A percentile compares a stretch with the other conserved stretches of the same genome.
phyloP scores from a whole-genome alignment of 805 yeast species.

The Candida maris region DNA sequence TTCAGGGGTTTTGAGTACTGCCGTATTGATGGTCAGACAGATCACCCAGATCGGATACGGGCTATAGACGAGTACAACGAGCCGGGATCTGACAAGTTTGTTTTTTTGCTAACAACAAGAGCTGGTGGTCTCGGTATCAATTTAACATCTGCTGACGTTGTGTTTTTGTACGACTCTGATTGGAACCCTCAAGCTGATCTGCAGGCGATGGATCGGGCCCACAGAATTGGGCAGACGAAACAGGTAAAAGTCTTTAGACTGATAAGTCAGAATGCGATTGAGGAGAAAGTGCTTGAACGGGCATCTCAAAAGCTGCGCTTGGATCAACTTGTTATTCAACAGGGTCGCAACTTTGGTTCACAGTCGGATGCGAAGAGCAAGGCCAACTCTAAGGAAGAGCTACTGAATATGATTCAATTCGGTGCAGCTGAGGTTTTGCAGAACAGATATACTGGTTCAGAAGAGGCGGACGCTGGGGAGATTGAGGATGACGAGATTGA shows the following conservation, averaged over 20 bases:
- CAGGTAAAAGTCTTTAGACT: conserved; percentile 78
- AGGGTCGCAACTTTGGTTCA: conserved; percentile 39
- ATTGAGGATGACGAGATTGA: conserved; percentile 58
- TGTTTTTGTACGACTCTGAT: conserved; percentile 72
- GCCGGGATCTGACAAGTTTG: conserved; percentile 68
- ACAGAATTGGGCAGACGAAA: conserved; percentile 81
- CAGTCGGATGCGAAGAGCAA: conserved; percentile 30
- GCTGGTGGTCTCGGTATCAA: conserved; percentile 91
- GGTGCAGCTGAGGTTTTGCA: conserved; percentile 69
- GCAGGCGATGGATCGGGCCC: conserved; percentile 89
- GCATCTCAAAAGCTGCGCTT: conserved; percentile 76
- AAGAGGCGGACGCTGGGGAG: conserved; percentile 32
- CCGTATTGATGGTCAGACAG: conserved; percentile 82
- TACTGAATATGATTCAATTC: conserved; percentile 76
- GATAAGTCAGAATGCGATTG: conserved; percentile 78
- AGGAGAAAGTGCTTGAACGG: conserved; percentile 76
- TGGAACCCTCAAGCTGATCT: conserved; percentile 91
- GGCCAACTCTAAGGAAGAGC: conserved; percentile 61
- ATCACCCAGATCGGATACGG: conserved; percentile 67
- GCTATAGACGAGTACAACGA: conserved; percentile 78
- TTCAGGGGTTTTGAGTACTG: conserved; percentile 70
- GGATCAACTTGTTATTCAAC: conserved; percentile 81
- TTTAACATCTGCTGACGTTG: conserved; percentile 76
- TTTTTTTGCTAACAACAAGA: conserved; percentile 76
- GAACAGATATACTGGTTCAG: conserved; percentile 20